phyloP scores from a whole-genome alignment of 225 moss, liverwort and hornwort species.

The Polytrichum formosum region DNA sequence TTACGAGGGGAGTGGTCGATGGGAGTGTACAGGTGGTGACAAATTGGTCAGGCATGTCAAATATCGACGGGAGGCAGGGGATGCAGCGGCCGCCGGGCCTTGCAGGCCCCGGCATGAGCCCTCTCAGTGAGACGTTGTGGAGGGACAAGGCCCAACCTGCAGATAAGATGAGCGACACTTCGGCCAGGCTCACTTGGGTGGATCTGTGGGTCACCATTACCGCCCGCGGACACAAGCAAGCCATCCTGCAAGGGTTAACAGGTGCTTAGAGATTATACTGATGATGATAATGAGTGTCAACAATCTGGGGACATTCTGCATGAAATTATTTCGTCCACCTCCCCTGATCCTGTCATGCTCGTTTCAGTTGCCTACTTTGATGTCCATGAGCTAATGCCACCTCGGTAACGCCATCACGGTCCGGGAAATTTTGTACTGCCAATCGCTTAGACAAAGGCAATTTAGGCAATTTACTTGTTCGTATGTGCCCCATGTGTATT shows the following conservation, averaged over 20 bases:
- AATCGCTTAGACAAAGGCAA: no score
- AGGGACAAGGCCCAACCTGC: constrained; percentile 37
- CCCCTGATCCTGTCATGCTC: no score
- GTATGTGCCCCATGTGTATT: no score
- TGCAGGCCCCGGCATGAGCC: constrained; percentile 57
- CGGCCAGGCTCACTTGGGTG: constrained; percentile 72
- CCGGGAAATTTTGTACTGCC: no score
- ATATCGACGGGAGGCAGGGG: constrained; percentile 18
- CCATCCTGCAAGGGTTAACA: constrained; percentile 67
- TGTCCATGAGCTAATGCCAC: no score
- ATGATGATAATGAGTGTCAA: no score
- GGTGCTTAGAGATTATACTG: constrained; percentile 21
- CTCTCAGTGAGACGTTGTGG: constrained; percentile 75
- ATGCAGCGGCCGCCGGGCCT: constrained; percentile 8
- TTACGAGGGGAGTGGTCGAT: constrained; percentile 2
- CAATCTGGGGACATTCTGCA: no score
- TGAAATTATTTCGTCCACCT: no score
- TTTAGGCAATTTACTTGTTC: no score
- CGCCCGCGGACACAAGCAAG: constrained; percentile 34
- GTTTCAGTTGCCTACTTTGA: no score
- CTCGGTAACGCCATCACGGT: no score
- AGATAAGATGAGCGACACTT: constrained; percentile 44
- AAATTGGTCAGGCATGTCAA: constrained; percentile 18
- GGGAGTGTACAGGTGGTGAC: not conserved
- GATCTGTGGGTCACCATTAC: constrained; percentile 72